Conservation (phyloP, 2,329 filamentous ascomycete genomes). For the Claviceps sorghi region DNA sequence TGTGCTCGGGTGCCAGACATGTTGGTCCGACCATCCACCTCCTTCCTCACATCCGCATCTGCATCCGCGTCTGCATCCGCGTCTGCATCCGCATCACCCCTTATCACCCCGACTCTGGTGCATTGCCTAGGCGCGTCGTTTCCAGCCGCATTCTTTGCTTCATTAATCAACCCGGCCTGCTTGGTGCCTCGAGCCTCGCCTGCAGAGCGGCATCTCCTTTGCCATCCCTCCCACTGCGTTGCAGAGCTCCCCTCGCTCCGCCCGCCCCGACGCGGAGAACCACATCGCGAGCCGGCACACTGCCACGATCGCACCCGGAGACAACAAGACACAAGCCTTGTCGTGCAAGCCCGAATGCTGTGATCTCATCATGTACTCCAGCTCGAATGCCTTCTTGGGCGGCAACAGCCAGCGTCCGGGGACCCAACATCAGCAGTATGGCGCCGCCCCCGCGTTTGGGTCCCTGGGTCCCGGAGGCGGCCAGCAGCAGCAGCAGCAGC, state of each 20-base stretch:
- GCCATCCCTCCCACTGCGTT: background rate
- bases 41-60: too few species aligned
- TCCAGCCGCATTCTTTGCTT: background rate
- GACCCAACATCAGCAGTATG: conserved; percentile 38
- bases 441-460: conserved; percentile 19
- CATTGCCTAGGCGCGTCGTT: background rate
- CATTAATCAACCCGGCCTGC: background rate
- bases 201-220: conserved; percentile 2
- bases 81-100: conserved; percentile 3
- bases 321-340: background rate
- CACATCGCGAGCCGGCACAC: background rate
- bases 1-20: background rate
- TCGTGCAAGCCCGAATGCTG: background rate
- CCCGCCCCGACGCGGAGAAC: background rate
- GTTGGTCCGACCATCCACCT: too few species aligned
- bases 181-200: background rate
- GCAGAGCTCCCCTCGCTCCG: conserved; percentile 3
- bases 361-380: conserved; percentile 61
- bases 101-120: background rate
- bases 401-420: conserved; percentile 60
- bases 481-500: conserved; percentile 31
- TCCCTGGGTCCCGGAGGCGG: conserved; percentile 34
- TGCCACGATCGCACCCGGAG: background rate
- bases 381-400: conserved; percentile 73
- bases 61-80: conserved; percentile 1